phyloP scores from a whole-genome alignment of 2,329 filamentous ascomycete species.

The Penicillium psychrosexuale region DNA sequence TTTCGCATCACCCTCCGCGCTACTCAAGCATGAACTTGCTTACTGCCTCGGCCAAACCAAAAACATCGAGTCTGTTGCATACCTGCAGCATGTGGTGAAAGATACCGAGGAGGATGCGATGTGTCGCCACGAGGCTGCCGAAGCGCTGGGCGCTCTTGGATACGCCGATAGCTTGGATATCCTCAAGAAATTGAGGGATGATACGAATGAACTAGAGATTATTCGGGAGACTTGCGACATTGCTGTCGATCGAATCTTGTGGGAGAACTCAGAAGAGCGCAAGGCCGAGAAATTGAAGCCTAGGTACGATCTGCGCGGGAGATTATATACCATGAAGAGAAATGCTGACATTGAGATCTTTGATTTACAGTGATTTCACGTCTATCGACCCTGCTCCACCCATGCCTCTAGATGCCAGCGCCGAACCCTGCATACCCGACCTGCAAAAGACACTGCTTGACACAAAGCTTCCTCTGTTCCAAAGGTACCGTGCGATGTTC shows the following conservation, averaged over 20 bases:
- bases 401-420: slow-evolving; percentile 62
- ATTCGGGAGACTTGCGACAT: slow-evolving; percentile 97
- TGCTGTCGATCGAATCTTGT: slow-evolving; percentile 87
- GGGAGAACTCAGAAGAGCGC: slow-evolving; percentile 74
- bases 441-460: slow-evolving; percentile 77
- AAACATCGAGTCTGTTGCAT: slow-evolving; percentile 69
- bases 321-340: slow-evolving; percentile 1
- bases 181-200: slow-evolving; percentile 70
- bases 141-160: slow-evolving; percentile 86
- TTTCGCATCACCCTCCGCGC: slow-evolving; percentile 78
- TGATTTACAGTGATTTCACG: slow-evolving; percentile 72
- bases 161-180: slow-evolving; percentile 70
- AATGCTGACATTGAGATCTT: slow-evolving; percentile 21
- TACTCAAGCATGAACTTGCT: slow-evolving; percentile 93
- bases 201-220: slow-evolving; percentile 70
- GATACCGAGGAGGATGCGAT: slow-evolving; percentile 84
- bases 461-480: slow-evolving; percentile 74
- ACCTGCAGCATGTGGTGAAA: slow-evolving; percentile 69
- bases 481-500: slow-evolving; percentile 97
- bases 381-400: slow-evolving; percentile 95
- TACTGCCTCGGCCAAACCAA: slow-evolving; percentile 94
- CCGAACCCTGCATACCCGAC: slow-evolving; percentile 63
- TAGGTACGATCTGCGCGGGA: slow-evolving; percentile 57
- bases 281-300: slow-evolving; percentile 73
- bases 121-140: slow-evolving; percentile 94